Percentiles rank a stretch among this genome's conserved stretches.
phyloP scores from a whole-genome alignment of 1,284 basidiomycete genomes.

The Spongispora temasekensis region DNA sequence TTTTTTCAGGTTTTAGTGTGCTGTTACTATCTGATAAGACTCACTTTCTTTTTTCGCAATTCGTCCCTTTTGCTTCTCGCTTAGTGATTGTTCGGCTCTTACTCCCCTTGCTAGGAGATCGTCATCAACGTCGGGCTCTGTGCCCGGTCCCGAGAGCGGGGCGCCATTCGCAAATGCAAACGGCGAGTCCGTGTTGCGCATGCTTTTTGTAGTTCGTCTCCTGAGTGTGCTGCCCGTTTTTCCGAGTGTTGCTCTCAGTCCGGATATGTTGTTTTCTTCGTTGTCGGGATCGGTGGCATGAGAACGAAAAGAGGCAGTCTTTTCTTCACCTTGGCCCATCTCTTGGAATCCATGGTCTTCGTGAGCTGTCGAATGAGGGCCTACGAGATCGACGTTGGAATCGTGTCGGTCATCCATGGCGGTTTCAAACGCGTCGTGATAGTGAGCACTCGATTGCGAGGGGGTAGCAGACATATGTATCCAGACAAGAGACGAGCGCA shows the following conservation, averaged over 20 bases:
- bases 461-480: constrained; percentile 22
- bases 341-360: too few species aligned
- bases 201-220: constrained; percentile 25
- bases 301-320: constrained; percentile 24
- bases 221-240: constrained; percentile 1
- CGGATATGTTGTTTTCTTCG: constrained; percentile 6
- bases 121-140: constrained; percentile 26
- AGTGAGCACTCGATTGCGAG: constrained; percentile 22
- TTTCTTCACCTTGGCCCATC: constrained; percentile 1
- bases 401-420: background rate
- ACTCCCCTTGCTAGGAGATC: constrained; percentile 18
- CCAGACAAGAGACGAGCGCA: background rate
- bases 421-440: constrained; percentile 32
- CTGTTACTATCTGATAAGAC: constrained; percentile 2
- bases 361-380: constrained; percentile 4
- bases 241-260: background rate
- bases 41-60: constrained; percentile 30
- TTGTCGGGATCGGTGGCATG: constrained; percentile 19
- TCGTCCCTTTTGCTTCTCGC: constrained; percentile 28
- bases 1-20: constrained; percentile 1
- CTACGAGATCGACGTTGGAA: too few species aligned
- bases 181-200: constrained; percentile 11
- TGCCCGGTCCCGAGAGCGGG: constrained; percentile 20
- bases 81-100: constrained; percentile 30
- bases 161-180: constrained; percentile 31